Evolutionary conservation across 1,139 yeast genomes (phyloP).

Genomic region (Debaryomyces udenii): DNA sequence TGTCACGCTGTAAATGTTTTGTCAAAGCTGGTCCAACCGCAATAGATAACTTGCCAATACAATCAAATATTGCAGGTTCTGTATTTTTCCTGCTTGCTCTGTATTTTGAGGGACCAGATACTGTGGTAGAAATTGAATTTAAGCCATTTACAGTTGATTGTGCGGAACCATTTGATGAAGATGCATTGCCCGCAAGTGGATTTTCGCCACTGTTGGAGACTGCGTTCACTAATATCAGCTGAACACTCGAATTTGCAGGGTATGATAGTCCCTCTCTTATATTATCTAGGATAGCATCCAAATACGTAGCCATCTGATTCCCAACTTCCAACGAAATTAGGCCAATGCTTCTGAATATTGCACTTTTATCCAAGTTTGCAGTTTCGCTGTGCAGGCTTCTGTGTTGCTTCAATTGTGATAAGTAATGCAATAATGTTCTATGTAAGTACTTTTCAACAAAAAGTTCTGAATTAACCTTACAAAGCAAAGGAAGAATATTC

Average conservation of each 20-base stretch:
- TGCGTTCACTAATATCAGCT: slow-evolving; percentile 47
- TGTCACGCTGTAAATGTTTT: slow-evolving; percentile 81
- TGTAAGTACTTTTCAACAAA: slow-evolving; percentile 85
- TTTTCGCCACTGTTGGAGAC: slow-evolving; percentile 31
- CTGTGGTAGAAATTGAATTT: slow-evolving; percentile 29
- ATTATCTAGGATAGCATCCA: slow-evolving; percentile 83
- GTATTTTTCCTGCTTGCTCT: slow-evolving; percentile 66
- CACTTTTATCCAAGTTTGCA: slow-evolving; percentile 64
- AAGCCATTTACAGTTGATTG: slow-evolving; percentile 19
- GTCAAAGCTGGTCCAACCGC: slow-evolving; percentile 97
- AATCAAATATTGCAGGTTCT: slow-evolving; percentile 86
- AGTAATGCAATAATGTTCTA: slow-evolving; percentile 73
- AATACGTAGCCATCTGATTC: slow-evolving; percentile 82
- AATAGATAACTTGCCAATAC: slow-evolving; percentile 81
- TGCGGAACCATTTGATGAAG: slow-evolving; percentile 7
- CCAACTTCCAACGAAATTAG: slow-evolving; percentile 83
- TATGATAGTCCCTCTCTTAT: slow-evolving; percentile 77
- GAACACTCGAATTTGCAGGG: slow-evolving; percentile 42
- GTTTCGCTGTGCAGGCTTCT: slow-evolving; percentile 47
- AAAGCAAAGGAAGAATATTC: slow-evolving; percentile 77
- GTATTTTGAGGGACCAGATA: slow-evolving; percentile 50
- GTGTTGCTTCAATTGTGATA: slow-evolving; percentile 75
- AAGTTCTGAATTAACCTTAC: slow-evolving; percentile 72
- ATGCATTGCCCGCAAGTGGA: slow-evolving; percentile 15
- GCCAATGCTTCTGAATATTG: slow-evolving; percentile 83